These are phyloP conservation scores for Deinandra increscens DNA, from an alignment of 129 eudicot species.

Conservation along the genomic window DNA sequence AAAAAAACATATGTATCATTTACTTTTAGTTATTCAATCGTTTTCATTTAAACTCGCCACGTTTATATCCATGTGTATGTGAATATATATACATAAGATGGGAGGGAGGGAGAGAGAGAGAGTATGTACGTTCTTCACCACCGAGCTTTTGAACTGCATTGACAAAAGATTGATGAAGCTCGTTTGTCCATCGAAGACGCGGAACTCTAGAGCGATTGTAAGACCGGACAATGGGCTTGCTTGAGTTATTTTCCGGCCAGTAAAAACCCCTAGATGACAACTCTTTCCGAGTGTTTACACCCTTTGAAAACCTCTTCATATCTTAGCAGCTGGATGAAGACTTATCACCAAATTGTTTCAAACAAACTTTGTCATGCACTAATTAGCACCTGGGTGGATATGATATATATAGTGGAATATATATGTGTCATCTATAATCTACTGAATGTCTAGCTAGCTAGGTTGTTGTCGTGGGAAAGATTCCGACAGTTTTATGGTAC, in stretches of 20 bases:
- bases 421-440: neutral
- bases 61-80: too few relatives aligned
- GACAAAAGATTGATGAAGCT: conserved; percentile 57
- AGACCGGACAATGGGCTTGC: conserved; percentile 40
- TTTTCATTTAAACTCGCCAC: too few relatives aligned
- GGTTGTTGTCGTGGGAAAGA: neutral
- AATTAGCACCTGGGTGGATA: too few relatives aligned
- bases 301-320: conserved; percentile 16
- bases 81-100: neutral
- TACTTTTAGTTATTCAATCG: too few relatives aligned
- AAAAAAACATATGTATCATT: neutral
- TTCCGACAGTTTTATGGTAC: neutral
- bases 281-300: conserved; percentile 16
- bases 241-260: conserved; percentile 8
- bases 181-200: conserved; percentile 54
- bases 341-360: neutral
- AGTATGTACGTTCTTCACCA: conserved; percentile 51
- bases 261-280: conserved; percentile 1
- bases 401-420: too few relatives aligned
- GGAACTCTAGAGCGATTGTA: conserved; percentile 57
- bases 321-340: neutral
- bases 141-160: conserved; percentile 61
- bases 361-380: too few relatives aligned
- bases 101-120: neutral
- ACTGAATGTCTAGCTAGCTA: neutral